Evolutionary conservation across 2,329 filamentous ascomycete species (phyloP).

Genomic region (Fusarium pseudoanthophilum): DNA sequence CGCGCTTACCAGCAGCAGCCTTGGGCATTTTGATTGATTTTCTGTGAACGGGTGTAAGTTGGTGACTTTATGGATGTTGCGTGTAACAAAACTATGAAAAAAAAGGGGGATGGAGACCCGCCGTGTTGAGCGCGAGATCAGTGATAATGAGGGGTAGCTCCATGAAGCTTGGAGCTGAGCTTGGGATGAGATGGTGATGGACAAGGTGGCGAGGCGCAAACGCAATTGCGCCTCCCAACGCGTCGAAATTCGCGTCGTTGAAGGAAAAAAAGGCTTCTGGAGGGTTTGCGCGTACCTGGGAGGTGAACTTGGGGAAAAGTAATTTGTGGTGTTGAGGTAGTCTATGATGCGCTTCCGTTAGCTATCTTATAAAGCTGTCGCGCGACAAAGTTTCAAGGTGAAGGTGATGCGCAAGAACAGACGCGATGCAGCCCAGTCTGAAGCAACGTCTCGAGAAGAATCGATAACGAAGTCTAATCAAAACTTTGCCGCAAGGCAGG

Average conservation of each 20-base stretch:
- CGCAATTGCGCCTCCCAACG: conserved; percentile 43
- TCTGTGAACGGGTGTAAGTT: conserved; percentile 45
- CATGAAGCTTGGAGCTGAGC: conserved; percentile 27
- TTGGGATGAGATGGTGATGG: conserved; percentile 15
- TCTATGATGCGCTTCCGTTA: conserved; percentile 47
- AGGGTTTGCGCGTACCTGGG: conserved; percentile 39
- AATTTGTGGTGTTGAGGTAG: conserved; percentile 34
- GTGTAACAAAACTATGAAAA: not conserved
- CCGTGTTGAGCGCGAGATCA: not conserved
- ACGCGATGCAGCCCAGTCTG: conserved; percentile 35
- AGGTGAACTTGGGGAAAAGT: conserved; percentile 20
- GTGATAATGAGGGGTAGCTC: conserved; percentile 43
- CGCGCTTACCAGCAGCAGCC: conserved; percentile 63
- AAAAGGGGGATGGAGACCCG: not conserved
- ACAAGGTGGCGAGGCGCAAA: conserved; percentile 43
- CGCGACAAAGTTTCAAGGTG: conserved; percentile 21
- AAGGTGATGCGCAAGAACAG: conserved; percentile 32
- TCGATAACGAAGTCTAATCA: conserved; percentile 31
- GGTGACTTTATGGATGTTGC: not conserved
- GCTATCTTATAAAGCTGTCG: conserved; percentile 38
- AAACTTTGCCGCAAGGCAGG: conserved; percentile 21
- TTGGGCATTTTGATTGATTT: conserved; percentile 65
- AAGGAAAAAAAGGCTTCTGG: conserved; percentile 23
- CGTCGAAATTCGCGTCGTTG: conserved; percentile 29
- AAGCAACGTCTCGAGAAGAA: conserved; percentile 34